Base-by-base conservation (phyloP, 2,329 filamentous ascomycete genomes). In the Ascochyta clinopodiicola region DNA sequence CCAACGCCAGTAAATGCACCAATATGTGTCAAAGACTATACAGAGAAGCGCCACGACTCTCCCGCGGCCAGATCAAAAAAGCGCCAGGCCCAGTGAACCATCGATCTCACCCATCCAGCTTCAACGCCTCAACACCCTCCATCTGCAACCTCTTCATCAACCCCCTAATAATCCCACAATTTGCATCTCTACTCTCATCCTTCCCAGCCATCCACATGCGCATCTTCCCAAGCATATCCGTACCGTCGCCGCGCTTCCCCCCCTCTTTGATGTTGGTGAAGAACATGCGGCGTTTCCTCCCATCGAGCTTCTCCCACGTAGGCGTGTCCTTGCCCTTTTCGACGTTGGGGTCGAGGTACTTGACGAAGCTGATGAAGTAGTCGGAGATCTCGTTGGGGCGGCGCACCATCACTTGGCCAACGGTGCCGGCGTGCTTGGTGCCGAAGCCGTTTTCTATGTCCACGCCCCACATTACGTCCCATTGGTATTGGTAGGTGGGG, bases 301-400 rank as follows among this genome's bases (percentile, higher is more conserved):
- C 38, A 48, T 70, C 64, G 17, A 71, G 48, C 12, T 55, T 51
- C 44, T 64, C 60, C 69, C 70, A 72, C n/a, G 61, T 58, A 0
- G 65, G 59, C 1, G 52, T 62, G 15, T 57, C 59, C 17, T 44
- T 32, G 12, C 49, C 44, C 19, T 62, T 56, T 27, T 71, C 68
- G 7, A 60, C 51, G 38, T 73, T 73, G 3, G 70, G 70, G 35
- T 73, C 65, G 5, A 73, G 62, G 45, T 66, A 61, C 59, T 73
- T 73, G 53, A 70, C 56, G n/a, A 73, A 73, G 3, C 56, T 62
- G 47, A 73, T 70, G 39, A 73, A 70, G 56, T 73, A 73, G 42
- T 70, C 66, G 3, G 62, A 67, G 25, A 73, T 67, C 19, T 64
- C 63, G 53, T 73, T 71, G 19, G 57, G 57, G 9, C 61, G 63